Percentiles rank a stretch among this genome's conserved stretches.
These are phyloP conservation scores for Calonectria montana DNA, from an alignment of 2,329 filamentous ascomycete genomes.

Conservation along the genomic window DNA sequence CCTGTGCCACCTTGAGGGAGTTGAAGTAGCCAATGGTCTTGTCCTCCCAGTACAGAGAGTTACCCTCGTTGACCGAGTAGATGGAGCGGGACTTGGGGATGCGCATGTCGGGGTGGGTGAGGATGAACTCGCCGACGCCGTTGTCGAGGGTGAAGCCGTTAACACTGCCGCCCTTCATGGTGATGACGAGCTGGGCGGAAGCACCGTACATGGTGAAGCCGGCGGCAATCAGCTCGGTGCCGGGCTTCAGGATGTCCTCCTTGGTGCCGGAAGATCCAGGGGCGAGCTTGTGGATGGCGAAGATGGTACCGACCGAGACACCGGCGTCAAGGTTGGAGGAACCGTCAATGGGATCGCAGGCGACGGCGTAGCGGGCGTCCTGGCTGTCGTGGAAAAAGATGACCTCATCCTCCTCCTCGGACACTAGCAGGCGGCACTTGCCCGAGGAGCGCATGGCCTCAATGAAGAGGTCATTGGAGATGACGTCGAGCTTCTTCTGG, in stretches of 20 bases:
- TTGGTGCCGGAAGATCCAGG: conserved; percentile 79
- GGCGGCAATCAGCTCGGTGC: conserved; percentile 89
- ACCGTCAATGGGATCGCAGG: conserved; percentile 97
- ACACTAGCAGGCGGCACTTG: conserved; percentile 92
- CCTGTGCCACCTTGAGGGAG: conserved; percentile 83
- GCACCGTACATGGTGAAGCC: conserved; percentile 99
- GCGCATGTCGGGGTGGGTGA: conserved; percentile 94
- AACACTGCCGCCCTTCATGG: conserved; percentile 91
- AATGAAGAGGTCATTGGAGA: conserved; percentile 98
- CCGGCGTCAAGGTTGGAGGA: conserved; percentile 97
- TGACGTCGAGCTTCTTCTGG: conserved; percentile 99
- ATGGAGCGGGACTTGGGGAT: conserved; percentile 85
- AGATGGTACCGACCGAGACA: conserved; percentile 98
- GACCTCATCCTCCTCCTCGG: conserved; percentile 94
- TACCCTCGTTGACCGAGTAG: conserved; percentile 99
- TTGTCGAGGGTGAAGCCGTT: conserved; percentile 99
- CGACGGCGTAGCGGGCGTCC: conserved; percentile 90
- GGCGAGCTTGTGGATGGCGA: conserved; percentile 90
- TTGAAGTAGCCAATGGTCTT: conserved; percentile 89
- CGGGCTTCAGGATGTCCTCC: conserved; percentile 89
- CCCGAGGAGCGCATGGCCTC: conserved; percentile 93
- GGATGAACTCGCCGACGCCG: conserved; percentile 97
- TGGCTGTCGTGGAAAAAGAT: conserved; percentile 85
- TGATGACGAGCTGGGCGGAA: conserved; percentile 94
- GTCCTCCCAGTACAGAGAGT: conserved; percentile 96